A percentile compares a stretch with the other conserved stretches of the same genome.
Conservation (phyloP, 306 rosid species). For the Mucuna pruriens region DNA sequence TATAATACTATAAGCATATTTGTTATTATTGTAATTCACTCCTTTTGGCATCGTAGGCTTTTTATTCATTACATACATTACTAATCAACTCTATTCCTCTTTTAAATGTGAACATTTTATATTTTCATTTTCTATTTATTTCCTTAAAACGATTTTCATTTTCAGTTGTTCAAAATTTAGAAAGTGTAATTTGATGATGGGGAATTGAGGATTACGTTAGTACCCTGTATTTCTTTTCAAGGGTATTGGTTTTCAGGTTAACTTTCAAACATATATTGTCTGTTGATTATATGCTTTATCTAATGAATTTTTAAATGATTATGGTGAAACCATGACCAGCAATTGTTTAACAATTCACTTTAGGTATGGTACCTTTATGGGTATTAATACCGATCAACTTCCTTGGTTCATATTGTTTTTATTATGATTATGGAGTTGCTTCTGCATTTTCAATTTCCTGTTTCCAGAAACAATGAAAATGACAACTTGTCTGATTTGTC, state of each 20-base stretch:
- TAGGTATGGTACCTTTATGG: not conserved
- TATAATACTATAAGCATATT: not conserved
- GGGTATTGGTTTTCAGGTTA: not conserved
- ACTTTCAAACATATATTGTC: not conserved
- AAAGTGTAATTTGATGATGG: not conserved
- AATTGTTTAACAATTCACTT: not conserved
- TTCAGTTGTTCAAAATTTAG: conserved; percentile 7
- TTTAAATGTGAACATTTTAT: not conserved
- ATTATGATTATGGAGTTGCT: not conserved
- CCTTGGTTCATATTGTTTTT: not conserved
- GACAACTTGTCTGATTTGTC: conserved; percentile 12
- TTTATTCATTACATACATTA: not conserved
- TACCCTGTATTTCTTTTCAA: not conserved
- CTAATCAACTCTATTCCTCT: not conserved
- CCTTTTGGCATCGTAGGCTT: conserved; percentile 2
- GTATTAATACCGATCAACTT: not conserved
- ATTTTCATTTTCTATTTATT: not conserved
- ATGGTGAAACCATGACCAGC: conserved; percentile 2
- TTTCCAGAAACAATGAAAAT: not conserved
- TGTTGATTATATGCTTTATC: not conserved
- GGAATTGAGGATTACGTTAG: not conserved
- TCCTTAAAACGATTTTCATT: not conserved
- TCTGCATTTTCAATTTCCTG: conserved; percentile 2
- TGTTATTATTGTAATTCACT: conserved; percentile 5
- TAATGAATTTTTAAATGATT: not conserved